Evolutionary conservation across 1,139 yeast species (phyloP), one percentile per base, ranked within the genome.

Genomic region (Sugiyamaella sp.): DNA sequence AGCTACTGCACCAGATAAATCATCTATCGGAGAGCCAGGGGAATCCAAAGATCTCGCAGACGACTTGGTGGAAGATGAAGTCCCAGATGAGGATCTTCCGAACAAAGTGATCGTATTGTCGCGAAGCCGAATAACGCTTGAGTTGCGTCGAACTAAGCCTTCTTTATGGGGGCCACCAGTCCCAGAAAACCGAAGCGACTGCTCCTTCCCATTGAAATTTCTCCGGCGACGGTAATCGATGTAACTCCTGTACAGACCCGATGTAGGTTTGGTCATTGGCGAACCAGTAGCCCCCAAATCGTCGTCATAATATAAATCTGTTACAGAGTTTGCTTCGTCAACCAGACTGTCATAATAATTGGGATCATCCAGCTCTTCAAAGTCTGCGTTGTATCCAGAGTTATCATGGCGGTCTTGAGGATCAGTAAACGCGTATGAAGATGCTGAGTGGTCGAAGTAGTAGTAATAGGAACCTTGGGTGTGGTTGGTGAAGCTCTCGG

Each of bases 251-350:
- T 44, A 44, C n/a, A 44, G 32, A 22, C 33, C 22, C n/a, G 27
- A 17, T 32, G 41, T 5, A 5, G 40, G 41, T 32, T 33, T 44
- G 33, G 32, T 6, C n/a, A 17, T 17, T 8, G 29, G 39, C n/a
- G 48, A 21, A 2, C 40, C 41, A 8, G 33, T 20, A 14, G 48
- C 48, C 1, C 46, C 41, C 4, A 33, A 29, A 8, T 49, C 49
- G 10, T 54, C 60, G 43, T 60, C 58, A 33, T 64, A 57, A 33
- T 55, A 55, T 25, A 54, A 64, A 37, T 53, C 60, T 1, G 67
- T 61, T 1, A 66, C 58, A 6, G 62, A 58, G 45, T 67, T 67
- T 25, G 60, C 69, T 45, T 66, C 71, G 35, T 66, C 68, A 10
- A 66, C 49, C 20, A 66, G 51, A 22, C 51, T 58, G 40, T 63